Percentiles rank a stretch among this genome's conserved stretches.
These are phyloP conservation scores for Fusarium chlamydosporum DNA, from an alignment of 2,329 filamentous ascomycete genomes.

Conservation along the genomic window DNA sequence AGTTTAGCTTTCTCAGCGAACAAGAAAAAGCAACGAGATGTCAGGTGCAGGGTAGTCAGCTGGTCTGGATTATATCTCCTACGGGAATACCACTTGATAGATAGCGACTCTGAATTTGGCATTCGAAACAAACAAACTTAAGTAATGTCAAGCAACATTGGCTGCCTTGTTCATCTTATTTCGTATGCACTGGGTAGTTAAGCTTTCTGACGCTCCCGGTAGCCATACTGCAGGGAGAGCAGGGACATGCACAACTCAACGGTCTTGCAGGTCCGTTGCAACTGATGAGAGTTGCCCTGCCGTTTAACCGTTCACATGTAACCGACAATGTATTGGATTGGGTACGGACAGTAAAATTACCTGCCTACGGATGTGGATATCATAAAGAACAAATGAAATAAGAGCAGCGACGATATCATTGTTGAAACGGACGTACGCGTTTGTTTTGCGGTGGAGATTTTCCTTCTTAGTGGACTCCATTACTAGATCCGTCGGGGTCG, in stretches of 20 bases:
- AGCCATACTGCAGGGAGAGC: not conserved
- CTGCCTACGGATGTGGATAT: conserved; percentile 2
- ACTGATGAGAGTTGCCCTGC: not conserved
- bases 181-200: not conserved
- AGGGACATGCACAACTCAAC: conserved; percentile 7
- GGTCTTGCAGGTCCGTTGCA: conserved; percentile 1
- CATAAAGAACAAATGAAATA: conserved; percentile 13
- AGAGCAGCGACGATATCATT: conserved; percentile 13
- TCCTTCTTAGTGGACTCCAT: conserved; percentile 53
- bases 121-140: too few species aligned
- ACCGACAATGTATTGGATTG: not conserved
- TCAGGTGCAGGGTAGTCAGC: not conserved
- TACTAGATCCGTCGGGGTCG: conserved; percentile 41
- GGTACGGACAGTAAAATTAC: conserved; percentile 12
- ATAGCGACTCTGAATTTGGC: too few species aligned
- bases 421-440: conserved; percentile 56
- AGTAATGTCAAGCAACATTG: too few species aligned
- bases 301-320: conserved; percentile 10
- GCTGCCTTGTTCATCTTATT: not conserved
- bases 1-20: too few species aligned
- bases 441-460: conserved; percentile 7
- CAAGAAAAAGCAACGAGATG: too few species aligned
- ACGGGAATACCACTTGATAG: not conserved
- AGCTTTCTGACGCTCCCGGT: too few species aligned
- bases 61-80: not conserved